Base-by-base conservation (phyloP, 2,329 filamentous ascomycete genomes). In the Botrytis hyacinthi region DNA sequence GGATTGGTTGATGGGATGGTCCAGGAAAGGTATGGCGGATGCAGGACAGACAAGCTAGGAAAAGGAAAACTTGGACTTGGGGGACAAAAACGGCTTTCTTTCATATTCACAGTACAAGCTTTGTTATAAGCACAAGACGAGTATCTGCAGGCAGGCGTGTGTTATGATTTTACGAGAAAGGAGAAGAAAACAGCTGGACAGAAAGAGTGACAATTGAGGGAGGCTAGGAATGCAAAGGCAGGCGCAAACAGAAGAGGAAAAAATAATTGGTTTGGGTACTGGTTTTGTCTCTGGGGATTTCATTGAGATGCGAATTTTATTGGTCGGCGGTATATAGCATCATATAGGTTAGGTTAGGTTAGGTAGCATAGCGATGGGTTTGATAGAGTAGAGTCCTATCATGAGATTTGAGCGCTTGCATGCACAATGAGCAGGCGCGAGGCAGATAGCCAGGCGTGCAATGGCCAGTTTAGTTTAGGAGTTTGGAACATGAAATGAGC, bases 311-410 rank as follows among this genome's bases (percentile, higher is more conserved):
- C 20, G 22, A 12, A 12, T 29, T 8, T 26, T 22, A 8, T 26
- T 40, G 35, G 44, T 40, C 4, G 46, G 35, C 14, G 65, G 65
- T 40, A 54, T 40, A 68, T 68, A 54, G 35, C 44, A 67, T 51
- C 32, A 37, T 18, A 42, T 40, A 40, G 65, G 60, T 42, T 62
- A 63, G 37, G 60, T 42, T 62, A 63, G 37, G 35, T 62, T n/a
- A 54, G 65, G 35, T 68, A 40, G 16, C 65, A 54, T 68, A 40
- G 65, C 65, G 46, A 40, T 40, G 35, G 46, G 14, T 51, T 40
- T 51, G 46, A 26, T 68, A 68, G 46, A 54, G 46, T 68, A 54
- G 46, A 40, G 16, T 67, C 32, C 46, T 68, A 54, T 54, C 46
- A 68, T 29, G 35, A 54, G 9, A 18, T 54, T 68, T 66, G 42